phyloP scores from a whole-genome alignment of 179 eudicot species.

The Corrigiola litoralis region DNA sequence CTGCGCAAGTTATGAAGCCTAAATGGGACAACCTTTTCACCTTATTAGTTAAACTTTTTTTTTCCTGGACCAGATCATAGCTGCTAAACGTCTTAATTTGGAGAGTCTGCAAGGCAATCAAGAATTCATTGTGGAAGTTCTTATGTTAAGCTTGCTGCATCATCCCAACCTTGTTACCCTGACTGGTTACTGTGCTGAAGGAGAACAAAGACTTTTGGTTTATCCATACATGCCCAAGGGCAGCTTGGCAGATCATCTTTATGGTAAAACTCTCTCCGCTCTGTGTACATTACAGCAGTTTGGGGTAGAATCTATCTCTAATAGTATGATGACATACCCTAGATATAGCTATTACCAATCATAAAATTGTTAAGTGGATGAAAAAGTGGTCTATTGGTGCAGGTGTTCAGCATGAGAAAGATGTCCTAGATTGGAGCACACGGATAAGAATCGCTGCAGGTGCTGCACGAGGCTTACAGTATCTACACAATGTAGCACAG shows the following conservation, averaged over 20 bases:
- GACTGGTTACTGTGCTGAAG: constrained; percentile 84
- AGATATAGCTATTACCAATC: no score
- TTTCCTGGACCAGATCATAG: constrained; percentile 43
- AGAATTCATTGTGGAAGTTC: constrained; percentile 86
- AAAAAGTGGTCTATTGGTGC: neutral
- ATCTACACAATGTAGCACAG: constrained; percentile 73
- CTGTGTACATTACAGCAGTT: neutral
- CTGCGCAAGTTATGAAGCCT: neutral
- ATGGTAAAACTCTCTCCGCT: constrained; percentile 44
- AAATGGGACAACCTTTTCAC: neutral
- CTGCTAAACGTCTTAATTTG: constrained; percentile 68
- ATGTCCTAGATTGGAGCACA: constrained; percentile 59
- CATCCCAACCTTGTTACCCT: constrained; percentile 83
- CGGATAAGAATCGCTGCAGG: constrained; percentile 85
- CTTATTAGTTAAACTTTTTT: constrained; percentile 1
- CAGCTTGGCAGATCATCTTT: constrained; percentile 82
- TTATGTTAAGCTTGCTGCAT: constrained; percentile 81
- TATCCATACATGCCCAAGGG: constrained; percentile 93
- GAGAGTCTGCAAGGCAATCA: constrained; percentile 84
- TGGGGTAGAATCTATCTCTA: no score
- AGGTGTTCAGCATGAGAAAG: constrained; percentile 25
- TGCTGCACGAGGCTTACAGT: constrained; percentile 74
- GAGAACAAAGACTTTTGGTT: constrained; percentile 73
- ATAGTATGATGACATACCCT: no score
- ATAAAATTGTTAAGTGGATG: no score